phyloP scores from a whole-genome alignment of 305 asterid genomes.

The Fraxinus velutina region DNA sequence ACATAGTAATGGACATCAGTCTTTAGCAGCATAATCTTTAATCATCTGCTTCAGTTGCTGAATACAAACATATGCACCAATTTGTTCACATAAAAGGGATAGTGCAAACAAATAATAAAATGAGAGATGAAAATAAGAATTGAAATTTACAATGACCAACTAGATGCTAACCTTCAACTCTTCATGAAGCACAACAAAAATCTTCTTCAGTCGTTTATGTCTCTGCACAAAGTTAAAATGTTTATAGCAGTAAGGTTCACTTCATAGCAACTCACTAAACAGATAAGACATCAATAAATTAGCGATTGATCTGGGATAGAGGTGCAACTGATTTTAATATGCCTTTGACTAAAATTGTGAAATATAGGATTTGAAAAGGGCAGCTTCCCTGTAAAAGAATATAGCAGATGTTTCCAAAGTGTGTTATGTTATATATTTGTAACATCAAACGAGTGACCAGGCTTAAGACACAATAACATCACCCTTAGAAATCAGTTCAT shows the following conservation, averaged over 20 bases:
- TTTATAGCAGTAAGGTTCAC: conserved; percentile 17
- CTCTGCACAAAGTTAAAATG: conserved; percentile 48
- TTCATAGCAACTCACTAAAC: conserved; percentile 6
- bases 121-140: neutral
- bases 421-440: neutral
- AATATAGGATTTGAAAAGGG: neutral
- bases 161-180: conserved; percentile 61
- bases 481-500: neutral
- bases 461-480: neutral
- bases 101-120: conserved; percentile 9
- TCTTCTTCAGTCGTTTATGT: conserved; percentile 69
- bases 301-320: neutral
- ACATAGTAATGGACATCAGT: conserved; percentile 14
- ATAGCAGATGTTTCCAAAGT: neutral
- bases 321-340: neutral
- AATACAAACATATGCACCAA: conserved; percentile 20
- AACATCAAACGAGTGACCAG: neutral
- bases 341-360: neutral
- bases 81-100: neutral
- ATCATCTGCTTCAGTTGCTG: conserved; percentile 89
- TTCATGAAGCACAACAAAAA: conserved; percentile 69
- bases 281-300: conserved; percentile 11
- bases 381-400: neutral
- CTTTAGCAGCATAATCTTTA: conserved; percentile 45
- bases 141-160: conserved; percentile 22